Conservation (phyloP, 108 stramenopile species). For the Cyclotella baltica region DNA sequence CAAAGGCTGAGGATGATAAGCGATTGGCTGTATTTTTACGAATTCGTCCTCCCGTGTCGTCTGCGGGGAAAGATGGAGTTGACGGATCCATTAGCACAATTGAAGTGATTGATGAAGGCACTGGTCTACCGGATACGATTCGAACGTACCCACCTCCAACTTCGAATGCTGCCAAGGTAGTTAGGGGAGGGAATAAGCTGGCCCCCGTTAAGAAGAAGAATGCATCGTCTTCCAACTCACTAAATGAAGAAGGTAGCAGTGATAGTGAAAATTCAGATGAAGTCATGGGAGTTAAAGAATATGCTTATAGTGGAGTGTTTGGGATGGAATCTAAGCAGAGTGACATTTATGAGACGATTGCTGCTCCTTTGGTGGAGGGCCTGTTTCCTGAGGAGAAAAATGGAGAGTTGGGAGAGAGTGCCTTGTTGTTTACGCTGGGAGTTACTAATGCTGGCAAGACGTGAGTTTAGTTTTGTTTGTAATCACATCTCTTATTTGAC, state of each 20-base stretch:
- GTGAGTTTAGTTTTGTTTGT: neutral
- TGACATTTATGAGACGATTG: slow-evolving; percentile 68
- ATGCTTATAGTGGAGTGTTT: slow-evolving; percentile 76
- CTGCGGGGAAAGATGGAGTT: slow-evolving; percentile 21
- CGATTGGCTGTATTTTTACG: slow-evolving; percentile 78
- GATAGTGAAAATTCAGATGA: slow-evolving; percentile 36
- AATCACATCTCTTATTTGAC: neutral
- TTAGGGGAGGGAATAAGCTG: slow-evolving; percentile 28
- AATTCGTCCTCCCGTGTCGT: slow-evolving; percentile 60
- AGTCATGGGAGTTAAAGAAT: slow-evolving; percentile 78
- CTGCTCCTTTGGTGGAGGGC: slow-evolving; percentile 73
- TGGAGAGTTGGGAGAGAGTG: slow-evolving; percentile 60
- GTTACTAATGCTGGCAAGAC: slow-evolving; percentile 99
- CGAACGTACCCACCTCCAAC: slow-evolving; percentile 77
- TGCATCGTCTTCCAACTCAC: slow-evolving; percentile 40
- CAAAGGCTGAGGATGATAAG: neutral
- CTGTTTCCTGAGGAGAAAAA: slow-evolving; percentile 55
- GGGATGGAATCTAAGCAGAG: slow-evolving; percentile 63
- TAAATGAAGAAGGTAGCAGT: slow-evolving; percentile 44
- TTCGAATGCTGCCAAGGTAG: slow-evolving; percentile 72
- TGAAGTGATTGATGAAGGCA: slow-evolving; percentile 48
- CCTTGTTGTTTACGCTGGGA: slow-evolving; percentile 96
- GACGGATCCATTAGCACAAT: slow-evolving; percentile 56
- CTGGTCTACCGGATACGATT: slow-evolving; percentile 54
- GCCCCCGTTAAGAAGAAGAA: slow-evolving; percentile 15